Base-by-base conservation (phyloP, 2,329 filamentous ascomycete genomes). In the Arthrobotrys entomopaga region DNA sequence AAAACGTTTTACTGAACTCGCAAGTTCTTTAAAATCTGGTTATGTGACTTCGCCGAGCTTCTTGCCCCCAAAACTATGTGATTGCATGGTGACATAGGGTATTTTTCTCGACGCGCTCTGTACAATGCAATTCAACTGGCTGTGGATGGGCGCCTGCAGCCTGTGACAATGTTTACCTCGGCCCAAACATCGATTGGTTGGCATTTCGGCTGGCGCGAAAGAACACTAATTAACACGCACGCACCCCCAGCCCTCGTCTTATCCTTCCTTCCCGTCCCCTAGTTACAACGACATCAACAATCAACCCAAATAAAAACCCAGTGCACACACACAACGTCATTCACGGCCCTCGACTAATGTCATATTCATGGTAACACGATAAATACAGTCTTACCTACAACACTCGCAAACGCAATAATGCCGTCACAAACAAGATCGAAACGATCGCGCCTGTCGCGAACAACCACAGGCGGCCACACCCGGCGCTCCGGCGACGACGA, bases 401-500 rank as follows among this genome's bases (percentile, higher is more conserved):
- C 53, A 8, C 10, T 24, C 29, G 6, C 22, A 6, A 8, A 4
- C 13, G 10, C n/a, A 19, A 57, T 2, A 20, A 65, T 65, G 60
- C 67, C 67, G 22, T 49, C 67, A 13, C 60, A 65, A 46, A 72
- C 67, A 48, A 65, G 42, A 42, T 60, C 60, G 34, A 65, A 54
- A 20, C 70, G 70, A 15, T 74, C 70, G 19, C 63, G 70, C 20
- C 54, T 53, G 15, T 67, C 70, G 38, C 61, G 69, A 40, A 59
- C 56, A 29, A 40, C 67, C n/a, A 38, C 54, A n/a, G 40, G 20
- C 26, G 22, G 49, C 24, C 50, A 54, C 29, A 65, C 20, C 43
- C 42, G 42, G 2, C 22, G 26, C 15, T 49, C 54, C n/a, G 22
- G 15, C 46, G 22, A 26, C 20, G 11, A n/a, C 85, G 79, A 80